Base-by-base conservation (phyloP, 164 flowering plant genomes). In the Piper betle region DNA sequence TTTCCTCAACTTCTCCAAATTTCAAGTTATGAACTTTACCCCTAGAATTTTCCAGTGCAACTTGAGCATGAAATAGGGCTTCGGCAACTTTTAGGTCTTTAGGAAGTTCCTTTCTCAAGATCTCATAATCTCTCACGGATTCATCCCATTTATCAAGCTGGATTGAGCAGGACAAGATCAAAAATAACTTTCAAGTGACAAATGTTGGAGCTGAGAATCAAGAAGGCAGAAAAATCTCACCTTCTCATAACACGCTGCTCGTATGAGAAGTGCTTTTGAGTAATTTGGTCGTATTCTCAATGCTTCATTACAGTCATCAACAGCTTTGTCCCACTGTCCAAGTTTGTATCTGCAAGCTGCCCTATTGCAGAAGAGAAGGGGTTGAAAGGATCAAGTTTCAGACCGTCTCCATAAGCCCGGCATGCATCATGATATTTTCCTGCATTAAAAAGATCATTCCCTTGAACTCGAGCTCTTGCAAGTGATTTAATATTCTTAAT, bases 221-320 rank as follows among this genome's bases (percentile, higher is more conserved):
- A 59, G 19, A 13, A 20, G 43, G 25, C 33, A 41, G 43, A 60
- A 54, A 13, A 1, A 56, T 46, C 46, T 61, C 71, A 91, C 98
- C 90, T 87, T 87, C 68, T 68, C 64, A 64, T 85, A 73, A 60
- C 85, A 80, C 61, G 88, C 80, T 69, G 96, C 98, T 66, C 91
- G 72, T 50, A 93, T 70, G 64, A 87, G 92, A 61, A 91, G 83
- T 6, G 96, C 95, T 71, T 91, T 88, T 25, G 75, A 78, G 77
- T 91, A 88, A 63, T 79, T 82, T 5, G 95, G 93, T 62, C 79
- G 87, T 60, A 87, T 73, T 15, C 69, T 68, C 19, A 88, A 80
- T 53, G 98, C 96, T 63, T 81, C 82, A 69, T 82, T 83, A 69
- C 96, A 88, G 68, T 91, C 98, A 17, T 84, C 88, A 58, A 91